Conservation (phyloP, 2,329 filamentous ascomycete genomes). For the Colletotrichum australisinense region DNA sequence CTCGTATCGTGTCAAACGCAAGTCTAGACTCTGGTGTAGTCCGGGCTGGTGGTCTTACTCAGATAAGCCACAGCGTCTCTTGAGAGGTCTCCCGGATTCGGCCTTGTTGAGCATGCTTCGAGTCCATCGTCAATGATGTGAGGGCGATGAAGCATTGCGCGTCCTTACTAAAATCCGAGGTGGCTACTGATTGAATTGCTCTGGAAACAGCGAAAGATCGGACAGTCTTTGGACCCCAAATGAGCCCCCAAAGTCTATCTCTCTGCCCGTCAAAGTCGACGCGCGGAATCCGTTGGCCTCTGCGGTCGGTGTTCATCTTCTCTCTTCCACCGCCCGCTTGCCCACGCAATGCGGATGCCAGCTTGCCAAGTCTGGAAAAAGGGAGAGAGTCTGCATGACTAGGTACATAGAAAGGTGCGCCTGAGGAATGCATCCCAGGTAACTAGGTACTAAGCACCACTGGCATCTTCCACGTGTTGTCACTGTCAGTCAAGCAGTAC, state of each 20-base stretch:
- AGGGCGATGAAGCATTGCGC: too few species aligned
- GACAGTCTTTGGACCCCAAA: neutral
- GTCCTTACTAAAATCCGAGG: too few species aligned
- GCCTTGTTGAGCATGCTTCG: neutral
- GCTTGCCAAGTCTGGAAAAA: conserved; percentile 11
- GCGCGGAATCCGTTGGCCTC: conserved; percentile 1
- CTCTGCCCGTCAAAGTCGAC: neutral
- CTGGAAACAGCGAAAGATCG: neutral
- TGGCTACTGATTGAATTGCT: too few species aligned
- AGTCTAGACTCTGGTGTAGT: neutral
- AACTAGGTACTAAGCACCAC: neutral
- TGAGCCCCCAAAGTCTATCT: neutral
- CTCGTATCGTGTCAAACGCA: neutral
- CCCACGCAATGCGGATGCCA: conserved; percentile 10
- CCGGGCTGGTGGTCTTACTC: neutral
- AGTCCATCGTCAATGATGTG: neutral
- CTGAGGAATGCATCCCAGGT: neutral
- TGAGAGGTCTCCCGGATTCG: neutral
- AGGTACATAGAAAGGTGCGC: neutral
- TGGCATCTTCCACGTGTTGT: neutral
- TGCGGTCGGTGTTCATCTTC: conserved; percentile 14
- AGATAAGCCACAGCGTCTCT: neutral
- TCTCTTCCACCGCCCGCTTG: neutral
- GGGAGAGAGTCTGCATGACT: neutral
- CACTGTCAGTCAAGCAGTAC: neutral